Conservation (phyloP, 2,329 filamentous ascomycete species). For the Verticillium alfalfae region DNA sequence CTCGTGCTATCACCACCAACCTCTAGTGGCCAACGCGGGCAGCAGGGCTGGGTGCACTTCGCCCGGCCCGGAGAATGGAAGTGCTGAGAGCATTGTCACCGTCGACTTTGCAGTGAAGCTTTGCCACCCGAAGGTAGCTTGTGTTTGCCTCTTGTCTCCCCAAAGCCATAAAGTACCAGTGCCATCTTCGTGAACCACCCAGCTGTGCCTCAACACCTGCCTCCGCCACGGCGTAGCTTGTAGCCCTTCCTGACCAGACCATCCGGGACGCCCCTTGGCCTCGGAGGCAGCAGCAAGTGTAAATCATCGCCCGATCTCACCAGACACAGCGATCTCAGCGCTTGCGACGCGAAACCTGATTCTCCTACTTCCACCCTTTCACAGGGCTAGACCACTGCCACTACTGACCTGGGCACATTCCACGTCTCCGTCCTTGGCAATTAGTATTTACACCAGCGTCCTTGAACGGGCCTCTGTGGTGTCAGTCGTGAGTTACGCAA, state of each 20-base stretch:
- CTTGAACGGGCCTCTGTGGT: neutral
- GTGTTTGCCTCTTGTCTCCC: too few relatives aligned
- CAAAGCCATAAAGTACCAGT: neutral
- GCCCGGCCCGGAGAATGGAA: neutral
- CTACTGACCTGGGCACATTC: neutral
- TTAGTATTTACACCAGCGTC: too few relatives aligned
- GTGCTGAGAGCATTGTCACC: neutral
- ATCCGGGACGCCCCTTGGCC: neutral
- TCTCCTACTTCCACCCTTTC: neutral
- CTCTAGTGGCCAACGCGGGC: neutral
- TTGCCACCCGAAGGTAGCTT: neutral
- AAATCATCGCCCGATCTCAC: neutral
- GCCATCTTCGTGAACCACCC: neutral
- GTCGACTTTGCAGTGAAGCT: neutral
- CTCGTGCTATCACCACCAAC: neutral
- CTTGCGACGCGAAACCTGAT: neutral
- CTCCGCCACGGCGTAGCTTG: neutral
- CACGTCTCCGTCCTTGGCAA: too few relatives aligned
- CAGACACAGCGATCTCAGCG: neutral
- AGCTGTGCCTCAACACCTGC: neutral
- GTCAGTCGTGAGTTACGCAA: neutral
- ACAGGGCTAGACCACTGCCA: neutral
- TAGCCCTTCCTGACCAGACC: too few relatives aligned
- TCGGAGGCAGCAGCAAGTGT: neutral
- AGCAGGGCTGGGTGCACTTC: neutral